Evolutionary conservation across 768 basidiomycete species (phyloP), one percentile per base, ranked within the genome.

Genomic region (Hericium erinaceus): DNA sequence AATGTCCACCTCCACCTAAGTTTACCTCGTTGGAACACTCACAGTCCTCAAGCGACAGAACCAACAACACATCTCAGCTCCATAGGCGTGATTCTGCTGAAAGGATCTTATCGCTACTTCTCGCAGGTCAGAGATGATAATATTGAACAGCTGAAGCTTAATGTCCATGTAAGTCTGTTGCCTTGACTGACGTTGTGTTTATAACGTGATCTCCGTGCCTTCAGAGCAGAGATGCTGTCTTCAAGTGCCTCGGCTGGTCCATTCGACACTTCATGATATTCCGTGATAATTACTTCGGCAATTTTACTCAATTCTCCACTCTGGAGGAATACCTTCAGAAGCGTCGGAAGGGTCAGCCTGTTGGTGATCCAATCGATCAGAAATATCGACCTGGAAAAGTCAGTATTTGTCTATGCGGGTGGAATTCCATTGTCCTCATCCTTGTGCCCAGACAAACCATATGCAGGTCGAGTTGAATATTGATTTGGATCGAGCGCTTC

Each of bases 281-380:
- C 58, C 84, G 88, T 49, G 92, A 95, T 65, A 98, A 98, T 70
- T 98, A 98, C 70, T 83, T 98, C 52, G 95, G 95, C 11, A 79
- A 82, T 4, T 98, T 97, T 70, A 97, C 93, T 2, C 89, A 95
- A 63, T 98, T 95, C 64, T 85, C 86, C 2, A 97, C 92, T 0
- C 75, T 92, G 44, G 80, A 79, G 20, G 95, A 98, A 73, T 95
- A 92, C 67, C 73, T 92, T 49, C 80, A 85, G 55, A 87, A 84
- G 65, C 78, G 83, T 44, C 76, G 73, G 48, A 75, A 73, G 53
- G 79, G 79, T 1, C 80, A 22, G 15, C 49, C 82, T 11, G 74
- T 85, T 13, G 95, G 94, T 4, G 95, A 98, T 70, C 92, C 91
- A 0, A 76, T 95, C 1, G 73, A 80, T 54, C 74, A 80, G 58